Base-by-base conservation (phyloP, 352 stramenopile species). In the Phytophthora cryptogea region DNA sequence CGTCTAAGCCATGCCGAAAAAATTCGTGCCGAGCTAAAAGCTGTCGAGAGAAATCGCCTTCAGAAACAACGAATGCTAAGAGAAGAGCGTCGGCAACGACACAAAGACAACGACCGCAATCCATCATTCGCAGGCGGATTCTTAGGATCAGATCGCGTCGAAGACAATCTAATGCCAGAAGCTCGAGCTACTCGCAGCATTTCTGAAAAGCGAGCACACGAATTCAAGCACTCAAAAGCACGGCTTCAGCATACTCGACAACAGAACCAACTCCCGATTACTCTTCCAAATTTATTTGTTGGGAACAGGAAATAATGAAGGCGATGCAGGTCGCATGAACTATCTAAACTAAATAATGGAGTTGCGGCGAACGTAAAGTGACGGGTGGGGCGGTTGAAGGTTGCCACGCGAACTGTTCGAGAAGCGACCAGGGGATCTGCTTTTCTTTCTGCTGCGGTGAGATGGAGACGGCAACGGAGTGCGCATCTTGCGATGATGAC, bases 291-390 rank as follows among this genome's bases (percentile, higher is more conserved):
- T 46, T 60, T 78, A 54, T 70, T 61, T 66, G 40, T 82, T 60
- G 67, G 64, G 5, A 63, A 54, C 37, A 54, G 14, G n/a, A 42
- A 16, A 54, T 46, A 32, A 50, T 44, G 30, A 41, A 9, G 28
- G n/a, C 23, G 8, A 10, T 31, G 42, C 27, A 52, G 35, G 31
- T 30, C 40, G 40, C 30, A 47, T 50, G 63, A 45, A 45, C 16
- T 56, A 48, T 62, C 36, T 56, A 64, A 72, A 55, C 66, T 78
- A 86, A 50, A 74, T 77, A 54, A 79, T 61, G 26, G 76, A 86
- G 32, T 80, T 82, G 16, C 76, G 76, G 8, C 76, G 63, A 20
- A 76, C 51, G 49, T 70, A 61, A 5, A 59, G 44, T 45, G 67
- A 69, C n/a, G 62, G 63, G 35, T 66, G 49, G 36, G 55, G 57